A percentile compares a stretch with the other conserved stretches of the same genome.
Conservation (phyloP, 768 basidiomycete species). For the Amanita phalloides region DNA sequence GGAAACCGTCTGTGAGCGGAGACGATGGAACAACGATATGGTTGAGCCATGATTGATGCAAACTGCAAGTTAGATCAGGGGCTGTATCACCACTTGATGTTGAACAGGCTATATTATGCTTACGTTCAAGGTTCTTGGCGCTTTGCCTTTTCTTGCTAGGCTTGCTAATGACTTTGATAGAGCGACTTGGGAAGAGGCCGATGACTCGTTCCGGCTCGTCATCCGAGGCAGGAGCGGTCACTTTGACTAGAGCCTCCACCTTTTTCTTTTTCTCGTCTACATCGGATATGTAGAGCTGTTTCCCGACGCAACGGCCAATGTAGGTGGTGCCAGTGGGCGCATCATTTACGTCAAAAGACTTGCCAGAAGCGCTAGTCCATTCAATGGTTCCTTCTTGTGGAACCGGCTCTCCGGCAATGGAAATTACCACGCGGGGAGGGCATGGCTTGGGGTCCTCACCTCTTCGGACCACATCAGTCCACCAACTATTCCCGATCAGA, state of each 20-base stretch:
- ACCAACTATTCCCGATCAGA: conserved; percentile 93
- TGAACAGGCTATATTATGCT: conserved; percentile 26
- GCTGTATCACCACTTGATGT: conserved; percentile 7
- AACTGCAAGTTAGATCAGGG: conserved; percentile 34
- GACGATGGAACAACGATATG: conserved; percentile 90
- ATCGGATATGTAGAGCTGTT: conserved; percentile 91
- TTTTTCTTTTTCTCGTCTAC: conserved; percentile 94
- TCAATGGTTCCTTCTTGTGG: conserved; percentile 80
- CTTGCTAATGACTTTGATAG: conserved; percentile 99
- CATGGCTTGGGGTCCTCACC: conserved; percentile 66
- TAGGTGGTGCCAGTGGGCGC: conserved; percentile 79
- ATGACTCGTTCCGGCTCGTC: conserved; percentile 77
- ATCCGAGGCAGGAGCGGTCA: conserved; percentile 70
- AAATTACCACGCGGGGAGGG: conserved; percentile 77
- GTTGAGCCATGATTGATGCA: conserved; percentile 95
- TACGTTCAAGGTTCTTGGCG: conserved; percentile 86
- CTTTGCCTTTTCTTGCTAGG: conserved; percentile 95
- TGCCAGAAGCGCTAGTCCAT: conserved; percentile 82
- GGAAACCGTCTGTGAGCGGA: conserved; percentile 90
- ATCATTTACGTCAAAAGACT: conserved; percentile 71
- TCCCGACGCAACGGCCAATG: conserved; percentile 88
- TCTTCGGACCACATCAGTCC: conserved; percentile 69
- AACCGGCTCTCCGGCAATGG: conserved; percentile 83
- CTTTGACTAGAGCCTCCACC: conserved; percentile 87
- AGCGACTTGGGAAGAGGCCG: conserved; percentile 82